Evolutionary conservation across 1,284 basidiomycete genomes (phyloP).

Genomic region (Somion occarium): DNA sequence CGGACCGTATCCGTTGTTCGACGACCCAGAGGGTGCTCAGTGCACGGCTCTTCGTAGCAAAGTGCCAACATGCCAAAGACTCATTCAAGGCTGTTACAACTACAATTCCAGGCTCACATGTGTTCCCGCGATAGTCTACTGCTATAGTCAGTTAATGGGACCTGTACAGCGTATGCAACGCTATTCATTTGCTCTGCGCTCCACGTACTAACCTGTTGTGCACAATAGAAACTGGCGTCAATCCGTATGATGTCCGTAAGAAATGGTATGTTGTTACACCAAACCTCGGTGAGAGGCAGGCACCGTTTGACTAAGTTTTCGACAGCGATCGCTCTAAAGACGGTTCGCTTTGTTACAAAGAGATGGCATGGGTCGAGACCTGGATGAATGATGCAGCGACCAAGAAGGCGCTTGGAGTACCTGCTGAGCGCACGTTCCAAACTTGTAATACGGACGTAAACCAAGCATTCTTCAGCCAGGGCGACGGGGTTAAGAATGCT

Average conservation of each 20-base stretch:
- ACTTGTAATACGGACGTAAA: constrained; percentile 61
- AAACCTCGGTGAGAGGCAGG: background rate
- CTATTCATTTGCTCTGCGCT: too few relatives aligned
- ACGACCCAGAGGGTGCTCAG: constrained; percentile 63
- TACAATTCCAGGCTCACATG: constrained; percentile 55
- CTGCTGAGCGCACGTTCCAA: constrained; percentile 50
- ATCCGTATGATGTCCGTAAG: constrained; percentile 83
- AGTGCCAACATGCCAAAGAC: constrained; percentile 64
- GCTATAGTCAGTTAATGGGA: constrained; percentile 51
- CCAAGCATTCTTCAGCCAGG: constrained; percentile 64
- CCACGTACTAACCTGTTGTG: background rate
- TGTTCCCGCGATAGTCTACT: constrained; percentile 58
- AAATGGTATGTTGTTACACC: constrained; percentile 43
- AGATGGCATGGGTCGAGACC: constrained; percentile 77
- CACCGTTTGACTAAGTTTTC: background rate
- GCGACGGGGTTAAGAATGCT: constrained; percentile 78
- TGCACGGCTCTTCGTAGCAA: constrained; percentile 62
- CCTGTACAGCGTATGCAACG: constrained; percentile 58
- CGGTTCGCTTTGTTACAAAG: constrained; percentile 67
- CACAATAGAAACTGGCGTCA: constrained; percentile 62
- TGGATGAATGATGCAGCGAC: constrained; percentile 72
- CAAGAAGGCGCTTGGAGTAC: constrained; percentile 75
- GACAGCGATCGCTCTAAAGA: constrained; percentile 55
- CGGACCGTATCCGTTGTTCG: constrained; percentile 69
- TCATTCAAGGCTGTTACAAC: constrained; percentile 61